These are phyloP conservation scores for Glutinoglossum americanum DNA, from an alignment of 495 filamentous ascomycete species.

Conservation along the genomic window DNA sequence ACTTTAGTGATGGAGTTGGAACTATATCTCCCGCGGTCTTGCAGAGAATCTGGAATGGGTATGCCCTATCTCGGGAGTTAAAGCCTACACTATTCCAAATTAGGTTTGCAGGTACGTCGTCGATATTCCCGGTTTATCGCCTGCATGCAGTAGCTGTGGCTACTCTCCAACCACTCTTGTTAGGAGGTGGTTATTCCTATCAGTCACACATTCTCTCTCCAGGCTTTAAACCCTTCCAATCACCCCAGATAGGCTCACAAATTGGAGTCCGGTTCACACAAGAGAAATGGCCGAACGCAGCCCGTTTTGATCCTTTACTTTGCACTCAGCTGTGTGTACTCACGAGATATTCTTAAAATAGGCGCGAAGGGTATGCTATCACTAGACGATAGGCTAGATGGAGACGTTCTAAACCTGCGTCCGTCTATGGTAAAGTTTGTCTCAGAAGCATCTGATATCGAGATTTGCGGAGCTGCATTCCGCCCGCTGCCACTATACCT, in stretches of 20 bases:
- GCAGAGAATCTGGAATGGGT: constrained; percentile 26
- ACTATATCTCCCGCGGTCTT: constrained; percentile 38
- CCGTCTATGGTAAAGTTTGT: constrained; percentile 67
- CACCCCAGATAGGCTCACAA: not conserved
- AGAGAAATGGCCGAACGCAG: not conserved
- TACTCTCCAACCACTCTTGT: not conserved
- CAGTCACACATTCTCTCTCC: too few species aligned
- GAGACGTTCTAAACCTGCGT: constrained; percentile 33
- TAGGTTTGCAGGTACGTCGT: constrained; percentile 31
- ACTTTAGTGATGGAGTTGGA: constrained; percentile 63
- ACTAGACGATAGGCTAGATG: constrained; percentile 34
- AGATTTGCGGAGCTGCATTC: constrained; percentile 49
- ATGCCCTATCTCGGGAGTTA: constrained; percentile 19
- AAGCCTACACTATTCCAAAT: constrained; percentile 50
- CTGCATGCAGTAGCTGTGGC: not conserved
- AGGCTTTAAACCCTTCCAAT: too few species aligned
- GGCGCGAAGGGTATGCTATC: constrained; percentile 55
- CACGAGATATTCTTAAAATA: constrained; percentile 4
- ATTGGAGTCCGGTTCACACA: not conserved
- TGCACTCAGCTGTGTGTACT: not conserved
- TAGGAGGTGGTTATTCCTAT: too few species aligned
- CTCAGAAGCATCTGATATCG: constrained; percentile 29
- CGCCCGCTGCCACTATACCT: constrained; percentile 45
- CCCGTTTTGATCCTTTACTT: not conserved
- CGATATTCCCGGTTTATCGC: not conserved